These are phyloP conservation scores for Epichloe typhina DNA, from an alignment of 2,329 filamentous ascomycete species.

Conservation along the genomic window DNA sequence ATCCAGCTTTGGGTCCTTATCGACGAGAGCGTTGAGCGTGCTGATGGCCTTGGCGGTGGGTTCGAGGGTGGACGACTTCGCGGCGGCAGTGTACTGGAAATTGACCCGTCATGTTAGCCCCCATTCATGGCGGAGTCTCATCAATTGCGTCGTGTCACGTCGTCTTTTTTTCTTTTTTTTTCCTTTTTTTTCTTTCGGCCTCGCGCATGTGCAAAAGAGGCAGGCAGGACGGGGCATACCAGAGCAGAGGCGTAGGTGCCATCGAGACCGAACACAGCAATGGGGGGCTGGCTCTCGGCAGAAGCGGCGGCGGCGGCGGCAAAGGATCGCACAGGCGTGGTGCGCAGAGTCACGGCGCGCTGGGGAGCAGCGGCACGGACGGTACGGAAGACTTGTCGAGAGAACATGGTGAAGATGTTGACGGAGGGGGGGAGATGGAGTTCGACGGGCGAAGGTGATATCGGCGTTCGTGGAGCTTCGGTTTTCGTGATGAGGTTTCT, in stretches of 20 bases:
- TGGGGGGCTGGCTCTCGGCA: slow-evolving; percentile 70
- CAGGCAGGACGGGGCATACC: slow-evolving; percentile 46
- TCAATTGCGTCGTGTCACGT: background rate
- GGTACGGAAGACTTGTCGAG: slow-evolving; percentile 45
- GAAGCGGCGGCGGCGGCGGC: slow-evolving; percentile 29
- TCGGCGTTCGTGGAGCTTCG: slow-evolving; percentile 18
- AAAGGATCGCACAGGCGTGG: slow-evolving; percentile 58
- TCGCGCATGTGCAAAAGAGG: slow-evolving; percentile 1
- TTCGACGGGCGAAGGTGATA: slow-evolving; percentile 14
- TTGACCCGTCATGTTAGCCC: slow-evolving; percentile 12
- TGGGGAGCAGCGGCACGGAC: slow-evolving; percentile 47
- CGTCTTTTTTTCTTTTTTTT: background rate
- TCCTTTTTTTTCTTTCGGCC: background rate
- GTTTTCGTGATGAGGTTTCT: slow-evolving; percentile 20
- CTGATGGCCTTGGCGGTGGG: slow-evolving; percentile 68
- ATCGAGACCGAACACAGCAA: slow-evolving; percentile 89
- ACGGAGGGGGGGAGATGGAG: slow-evolving; percentile 8
- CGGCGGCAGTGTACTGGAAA: slow-evolving; percentile 83
- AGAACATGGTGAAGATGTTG: slow-evolving; percentile 35
- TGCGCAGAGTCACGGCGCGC: slow-evolving; percentile 29
- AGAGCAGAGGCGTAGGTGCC: slow-evolving; percentile 97
- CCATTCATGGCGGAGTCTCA: too few species aligned
- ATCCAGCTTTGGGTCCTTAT: slow-evolving; percentile 71
- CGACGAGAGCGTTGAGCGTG: slow-evolving; percentile 56
- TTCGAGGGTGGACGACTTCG: slow-evolving; percentile 78